A percentile compares a stretch with the other conserved stretches of the same genome.
Conservation (phyloP, 2,329 filamentous ascomycete species). For the Fusarium mexicanum region DNA sequence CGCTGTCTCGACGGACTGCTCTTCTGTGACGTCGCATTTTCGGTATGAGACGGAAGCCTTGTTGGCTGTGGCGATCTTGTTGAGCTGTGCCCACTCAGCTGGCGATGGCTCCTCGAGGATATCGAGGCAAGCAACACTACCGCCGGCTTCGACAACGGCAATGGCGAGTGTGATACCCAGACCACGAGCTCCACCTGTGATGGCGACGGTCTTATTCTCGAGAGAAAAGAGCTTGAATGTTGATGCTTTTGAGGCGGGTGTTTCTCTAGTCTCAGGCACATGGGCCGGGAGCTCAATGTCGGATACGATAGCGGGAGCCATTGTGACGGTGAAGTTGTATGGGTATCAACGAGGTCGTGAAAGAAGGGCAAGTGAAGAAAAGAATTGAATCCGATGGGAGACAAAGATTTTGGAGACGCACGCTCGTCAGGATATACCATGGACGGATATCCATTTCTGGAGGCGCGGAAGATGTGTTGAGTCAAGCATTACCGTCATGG, state of each 20-base stretch:
- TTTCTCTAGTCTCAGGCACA: conserved; percentile 46
- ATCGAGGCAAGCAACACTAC: conserved; percentile 60
- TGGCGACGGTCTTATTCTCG: conserved; percentile 54
- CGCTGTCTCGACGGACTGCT: conserved; percentile 48
- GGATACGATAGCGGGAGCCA: conserved; percentile 44
- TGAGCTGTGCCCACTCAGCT: conserved; percentile 54
- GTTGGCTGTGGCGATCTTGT: conserved; percentile 52
- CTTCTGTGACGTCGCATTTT: conserved; percentile 59
- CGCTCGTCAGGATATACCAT: conserved; percentile 5
- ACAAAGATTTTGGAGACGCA: background rate
- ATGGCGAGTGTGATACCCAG: conserved; percentile 60
- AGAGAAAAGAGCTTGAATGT: conserved; percentile 56
- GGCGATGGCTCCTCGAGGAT: conserved; percentile 51
- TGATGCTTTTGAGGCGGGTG: conserved; percentile 43
- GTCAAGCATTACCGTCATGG: background rate
- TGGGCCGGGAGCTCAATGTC: conserved; percentile 44
- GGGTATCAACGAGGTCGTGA: background rate
- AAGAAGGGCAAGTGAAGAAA: background rate
- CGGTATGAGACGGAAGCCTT: conserved; percentile 52
- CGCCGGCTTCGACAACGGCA: conserved; percentile 60
- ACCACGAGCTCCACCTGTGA: conserved; percentile 62
- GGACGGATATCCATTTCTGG: conserved; percentile 11
- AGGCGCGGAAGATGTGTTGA: background rate
- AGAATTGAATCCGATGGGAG: background rate
- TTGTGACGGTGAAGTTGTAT: background rate